Evolutionary conservation across 2,329 filamentous ascomycete species (phyloP).

Genomic region (Fusarium duplospermum): DNA sequence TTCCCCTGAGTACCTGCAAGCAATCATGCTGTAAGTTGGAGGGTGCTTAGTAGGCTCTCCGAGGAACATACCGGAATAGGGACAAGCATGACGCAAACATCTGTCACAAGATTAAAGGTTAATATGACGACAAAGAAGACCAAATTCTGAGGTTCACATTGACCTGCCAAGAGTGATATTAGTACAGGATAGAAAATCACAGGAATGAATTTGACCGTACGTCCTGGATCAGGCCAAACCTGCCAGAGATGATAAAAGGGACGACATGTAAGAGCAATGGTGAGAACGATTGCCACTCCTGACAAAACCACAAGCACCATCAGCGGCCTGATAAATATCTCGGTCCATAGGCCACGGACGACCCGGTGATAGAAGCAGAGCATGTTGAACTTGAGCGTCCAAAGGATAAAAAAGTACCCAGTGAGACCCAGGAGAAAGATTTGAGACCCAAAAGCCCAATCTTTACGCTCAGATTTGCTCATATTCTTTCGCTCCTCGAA

Average conservation of each 20-base stretch:
- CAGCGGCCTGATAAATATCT: conserved; percentile 50
- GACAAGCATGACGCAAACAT: conserved; percentile 50
- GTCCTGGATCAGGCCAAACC: conserved; percentile 51
- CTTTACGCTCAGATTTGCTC: conserved; percentile 39
- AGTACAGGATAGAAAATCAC: neutral
- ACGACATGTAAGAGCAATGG: conserved; percentile 46
- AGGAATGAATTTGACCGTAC: conserved; percentile 39
- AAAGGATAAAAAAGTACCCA: conserved; percentile 51
- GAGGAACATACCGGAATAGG: conserved; percentile 46
- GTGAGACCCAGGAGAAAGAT: conserved; percentile 51
- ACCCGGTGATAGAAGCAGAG: conserved; percentile 54
- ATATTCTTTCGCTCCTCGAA: conserved; percentile 47
- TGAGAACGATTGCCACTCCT: conserved; percentile 41
- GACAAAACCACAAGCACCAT: conserved; percentile 47
- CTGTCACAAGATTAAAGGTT: conserved; percentile 49
- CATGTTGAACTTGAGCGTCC: conserved; percentile 56
- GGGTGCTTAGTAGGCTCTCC: rapidly evolving
- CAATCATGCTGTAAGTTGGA: rapidly evolving
- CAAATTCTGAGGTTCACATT: conserved; percentile 49
- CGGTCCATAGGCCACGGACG: conserved; percentile 49
- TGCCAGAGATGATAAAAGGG: conserved; percentile 51
- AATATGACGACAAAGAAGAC: conserved; percentile 49
- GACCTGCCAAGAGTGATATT: neutral
- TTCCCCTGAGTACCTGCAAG: conserved; percentile 41
- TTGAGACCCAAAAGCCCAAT: conserved; percentile 49